Evolutionary conservation across 257 asterid genomes (phyloP).

Genomic region (Prunella vulgaris): DNA sequence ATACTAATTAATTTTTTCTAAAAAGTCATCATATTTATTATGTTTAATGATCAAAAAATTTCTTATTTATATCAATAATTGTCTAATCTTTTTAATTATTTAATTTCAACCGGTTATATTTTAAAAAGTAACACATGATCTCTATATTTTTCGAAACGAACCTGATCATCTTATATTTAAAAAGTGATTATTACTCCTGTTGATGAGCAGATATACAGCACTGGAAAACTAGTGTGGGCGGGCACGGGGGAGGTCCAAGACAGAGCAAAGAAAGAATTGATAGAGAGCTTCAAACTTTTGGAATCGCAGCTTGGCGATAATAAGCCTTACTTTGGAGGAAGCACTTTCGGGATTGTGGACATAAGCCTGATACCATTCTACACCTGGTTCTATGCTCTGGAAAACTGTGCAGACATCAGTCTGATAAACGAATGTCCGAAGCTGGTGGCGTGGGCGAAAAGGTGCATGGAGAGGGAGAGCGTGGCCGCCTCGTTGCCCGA

Average conservation of each 20-base stretch:
- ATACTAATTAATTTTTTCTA: too few relatives aligned
- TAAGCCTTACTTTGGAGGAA: constrained; percentile 10
- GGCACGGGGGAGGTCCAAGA: constrained; percentile 11
- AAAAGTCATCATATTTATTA: too few relatives aligned
- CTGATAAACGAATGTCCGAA: background rate
- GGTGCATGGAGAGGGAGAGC: constrained; percentile 16
- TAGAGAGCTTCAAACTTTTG: background rate
- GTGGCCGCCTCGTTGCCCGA: background rate
- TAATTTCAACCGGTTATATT: too few relatives aligned
- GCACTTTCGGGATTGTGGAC: background rate
- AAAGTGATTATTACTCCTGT: too few relatives aligned
- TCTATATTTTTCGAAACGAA: too few relatives aligned
- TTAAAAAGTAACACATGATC: too few relatives aligned
- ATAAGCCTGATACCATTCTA: constrained; percentile 9
- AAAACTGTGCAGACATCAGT: background rate
- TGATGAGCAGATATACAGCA: background rate
- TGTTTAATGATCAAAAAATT: too few relatives aligned
- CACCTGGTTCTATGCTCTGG: constrained; percentile 5
- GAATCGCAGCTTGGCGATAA: constrained; percentile 16
- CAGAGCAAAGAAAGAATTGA: constrained; percentile 5
- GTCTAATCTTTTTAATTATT: too few relatives aligned
- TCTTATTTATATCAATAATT: too few relatives aligned
- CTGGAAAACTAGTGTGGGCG: constrained; percentile 3
- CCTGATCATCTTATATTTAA: too few relatives aligned
- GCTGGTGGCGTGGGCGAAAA: constrained; percentile 8